Evolutionary conservation across 805 yeast species (phyloP), one percentile per base, ranked within the genome.

Genomic region (Kuraishia cidri): DNA sequence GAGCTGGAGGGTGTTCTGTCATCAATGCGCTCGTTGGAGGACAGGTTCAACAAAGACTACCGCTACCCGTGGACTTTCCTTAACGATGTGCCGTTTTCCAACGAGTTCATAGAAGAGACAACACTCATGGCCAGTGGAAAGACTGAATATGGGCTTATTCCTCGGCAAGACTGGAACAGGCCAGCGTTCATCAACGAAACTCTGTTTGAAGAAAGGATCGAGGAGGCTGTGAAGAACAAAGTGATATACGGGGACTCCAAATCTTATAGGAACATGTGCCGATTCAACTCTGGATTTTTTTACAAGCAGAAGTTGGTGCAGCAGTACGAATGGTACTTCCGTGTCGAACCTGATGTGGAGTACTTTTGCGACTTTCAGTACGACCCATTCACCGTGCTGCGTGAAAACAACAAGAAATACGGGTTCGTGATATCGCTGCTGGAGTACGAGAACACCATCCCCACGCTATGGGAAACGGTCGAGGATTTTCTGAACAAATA

Each of bases 271-370:
- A 88, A 90, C 55, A 92, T 92, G 97, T 92, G 97, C 56, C 70
- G 95, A 24, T 90, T 81, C 62, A 90, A 92, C 51, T 80, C 94
- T 3, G 97, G 97, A 0, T 83, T 68, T 52, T 92, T 92, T 60
- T 90, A 75, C 62, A 72, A 82, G 50, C 94, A 87, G 48, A 75
- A 75, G 36, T 51, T 86, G 29, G 58, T 88, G 44, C 54, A 62
- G 29, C 65, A 79, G 22, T 92, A 83, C 59, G 90, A 86, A 39
- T 92, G 79, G 66, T 90, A 90, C 60, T 88, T 95, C 75, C 69
- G 98, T 41, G 95, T 90, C 9, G 98, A 90, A 54, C 98, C 98
- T 0, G 86, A 79, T 41, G 87, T 88, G 31, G 77, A 83, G 48
- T 82, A 83, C 53, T 82, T 66, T 54, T 92, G 97, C 58, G 97